Base-by-base conservation (phyloP, 768 basidiomycete species). In the Tylopilus plumbeoviolaceoides region DNA sequence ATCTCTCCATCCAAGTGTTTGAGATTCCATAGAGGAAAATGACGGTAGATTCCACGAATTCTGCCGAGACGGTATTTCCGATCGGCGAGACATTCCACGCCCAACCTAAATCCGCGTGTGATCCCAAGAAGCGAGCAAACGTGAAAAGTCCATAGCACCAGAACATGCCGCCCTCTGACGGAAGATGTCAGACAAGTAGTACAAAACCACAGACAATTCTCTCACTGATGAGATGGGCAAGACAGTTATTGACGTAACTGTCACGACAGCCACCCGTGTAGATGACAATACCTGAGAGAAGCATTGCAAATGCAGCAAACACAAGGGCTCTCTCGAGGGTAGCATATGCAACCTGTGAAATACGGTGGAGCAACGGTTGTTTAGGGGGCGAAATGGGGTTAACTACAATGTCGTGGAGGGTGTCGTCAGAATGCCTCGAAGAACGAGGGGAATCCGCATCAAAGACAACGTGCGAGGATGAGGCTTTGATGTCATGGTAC, bases 1-100 rank as follows among this genome's bases (percentile, higher is more conserved):
- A 90, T 38, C 95, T 81, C 71, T 98, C 95, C 90, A 98, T 92
- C 91, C 92, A 98, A 15, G 89, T 92, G 66, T 98, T 95, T 40
- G 91, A 87, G 31, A 81, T 75, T 8, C 95, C 95, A 65, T 98
- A 98, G 0, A 84, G 31, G 71, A 95, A 95, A 61, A 98, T 94
- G 47, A 91, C 78, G 10, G 75, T 63, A 0, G 85, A 90, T 69
- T 93, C 91, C 52, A 84, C 76, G 49, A 90, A 86, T 67, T 92
- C 90, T 6, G 85, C 89, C 7, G 84, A 82, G 8, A 78, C 75
- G 42, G 72, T 72, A 21, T 72, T 70, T 20, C 73, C 72, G 4
- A 71, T 67, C 0, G 84, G 86, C 0, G 82, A 74, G 25, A 78
- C 73, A 66, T 98, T 98, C 95, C 95, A 98, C 15, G 95, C 91